These are phyloP conservation scores for Hypoxylon fragiforme DNA, from an alignment of 495 filamentous ascomycete species.

Conservation along the genomic window DNA sequence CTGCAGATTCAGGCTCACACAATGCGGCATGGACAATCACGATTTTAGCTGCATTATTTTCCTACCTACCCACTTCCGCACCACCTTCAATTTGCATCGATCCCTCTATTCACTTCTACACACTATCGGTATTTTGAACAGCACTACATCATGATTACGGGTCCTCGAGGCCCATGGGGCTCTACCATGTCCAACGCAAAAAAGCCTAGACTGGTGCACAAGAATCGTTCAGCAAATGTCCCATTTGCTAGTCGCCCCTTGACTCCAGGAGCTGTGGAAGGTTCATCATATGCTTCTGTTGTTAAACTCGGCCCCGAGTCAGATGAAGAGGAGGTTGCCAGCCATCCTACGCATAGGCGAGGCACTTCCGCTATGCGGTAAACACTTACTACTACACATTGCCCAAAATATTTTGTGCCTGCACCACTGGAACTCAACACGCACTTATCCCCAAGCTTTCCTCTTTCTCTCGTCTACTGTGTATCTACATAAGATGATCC, in stretches of 20 bases:
- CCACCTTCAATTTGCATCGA: not conserved
- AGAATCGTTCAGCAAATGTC: not conserved
- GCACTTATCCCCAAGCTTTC: not conserved
- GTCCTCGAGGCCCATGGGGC: not conserved
- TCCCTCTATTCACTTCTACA: not conserved
- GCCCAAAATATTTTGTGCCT: not conserved
- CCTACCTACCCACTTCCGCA: not conserved
- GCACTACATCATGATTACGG: not conserved
- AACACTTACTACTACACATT: slow-evolving; percentile 3
- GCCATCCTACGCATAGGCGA: not conserved
- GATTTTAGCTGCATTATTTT: not conserved
- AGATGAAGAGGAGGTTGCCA: not conserved
- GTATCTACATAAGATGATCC: slow-evolving; percentile 10
- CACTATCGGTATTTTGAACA: not conserved
- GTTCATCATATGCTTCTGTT: slow-evolving; percentile 14
- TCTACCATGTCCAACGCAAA: not conserved
- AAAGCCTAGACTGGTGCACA: slow-evolving; percentile 6
- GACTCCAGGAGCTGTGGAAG: not conserved
- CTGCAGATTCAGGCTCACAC: not conserved
- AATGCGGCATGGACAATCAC: too few species aligned
- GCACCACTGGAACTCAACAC: not conserved
- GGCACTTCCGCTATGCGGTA: slow-evolving; percentile 1
- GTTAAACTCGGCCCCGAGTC: not conserved
- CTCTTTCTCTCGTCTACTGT: too few species aligned
- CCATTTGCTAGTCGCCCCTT: too few species aligned